Evolutionary conservation across 73 alveolate species (phyloP).

Genomic region (Stentor coeruleus): DNA sequence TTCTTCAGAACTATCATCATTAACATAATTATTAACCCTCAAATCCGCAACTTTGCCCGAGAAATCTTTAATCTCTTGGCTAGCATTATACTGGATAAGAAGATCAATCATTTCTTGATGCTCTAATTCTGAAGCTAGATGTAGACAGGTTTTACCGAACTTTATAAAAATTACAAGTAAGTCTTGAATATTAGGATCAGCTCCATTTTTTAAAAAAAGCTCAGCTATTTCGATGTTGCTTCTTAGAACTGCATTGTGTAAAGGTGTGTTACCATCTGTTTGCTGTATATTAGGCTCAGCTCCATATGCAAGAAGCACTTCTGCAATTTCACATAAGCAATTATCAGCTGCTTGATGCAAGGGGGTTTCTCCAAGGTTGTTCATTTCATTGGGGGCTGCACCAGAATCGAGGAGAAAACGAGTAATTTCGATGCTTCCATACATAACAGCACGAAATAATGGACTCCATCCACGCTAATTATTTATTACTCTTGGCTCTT

Average conservation of each 20-base stretch:
- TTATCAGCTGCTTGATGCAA: constrained; percentile 15
- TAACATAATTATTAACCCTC: not conserved
- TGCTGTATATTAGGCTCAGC: constrained; percentile 1
- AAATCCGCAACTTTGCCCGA: not conserved
- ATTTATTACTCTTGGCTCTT: not conserved
- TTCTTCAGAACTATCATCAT: not conserved
- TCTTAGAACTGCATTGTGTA: constrained; percentile 6
- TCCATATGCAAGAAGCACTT: constrained; percentile 1
- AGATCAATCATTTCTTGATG: not conserved
- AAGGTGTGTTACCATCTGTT: constrained; percentile 18
- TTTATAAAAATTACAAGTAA: not conserved
- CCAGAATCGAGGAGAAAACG: constrained; percentile 18
- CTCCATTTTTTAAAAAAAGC: not conserved
- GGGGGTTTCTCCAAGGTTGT: constrained; percentile 31
- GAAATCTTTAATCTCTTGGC: not conserved
- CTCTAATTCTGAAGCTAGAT: not conserved
- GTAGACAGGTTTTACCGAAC: constrained; percentile 3
- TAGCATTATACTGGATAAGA: not conserved
- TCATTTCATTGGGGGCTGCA: constrained; percentile 20
- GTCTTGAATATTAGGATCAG: not conserved
- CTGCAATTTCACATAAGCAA: not conserved
- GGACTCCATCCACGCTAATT: not conserved
- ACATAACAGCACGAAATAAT: not conserved
- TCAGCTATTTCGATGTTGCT: not conserved
- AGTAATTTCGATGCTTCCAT: not conserved